phyloP scores from a whole-genome alignment of 2,329 filamentous ascomycete species.

The Cladosporium sphaerospermum region DNA sequence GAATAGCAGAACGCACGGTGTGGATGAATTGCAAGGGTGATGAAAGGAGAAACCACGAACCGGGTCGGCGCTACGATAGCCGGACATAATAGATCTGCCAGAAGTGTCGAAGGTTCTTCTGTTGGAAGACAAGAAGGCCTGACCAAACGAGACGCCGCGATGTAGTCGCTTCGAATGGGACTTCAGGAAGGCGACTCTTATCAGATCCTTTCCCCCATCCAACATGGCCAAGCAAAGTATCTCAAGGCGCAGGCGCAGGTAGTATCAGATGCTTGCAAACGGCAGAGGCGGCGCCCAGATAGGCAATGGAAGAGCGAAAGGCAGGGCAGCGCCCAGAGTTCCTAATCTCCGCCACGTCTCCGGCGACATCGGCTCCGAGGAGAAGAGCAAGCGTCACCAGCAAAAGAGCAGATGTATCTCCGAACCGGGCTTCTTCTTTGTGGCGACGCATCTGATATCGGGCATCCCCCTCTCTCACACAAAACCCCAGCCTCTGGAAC shows the following conservation, averaged over 20 bases:
- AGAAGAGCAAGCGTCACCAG: neutral
- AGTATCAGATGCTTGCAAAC: neutral
- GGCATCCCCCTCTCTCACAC: neutral
- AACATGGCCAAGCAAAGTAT: neutral
- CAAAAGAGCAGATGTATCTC: neutral
- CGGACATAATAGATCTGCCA: too few species aligned
- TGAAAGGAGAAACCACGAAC: too few species aligned
- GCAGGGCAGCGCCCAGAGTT: neutral
- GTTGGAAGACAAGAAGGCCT: too few species aligned
- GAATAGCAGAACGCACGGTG: too few species aligned
- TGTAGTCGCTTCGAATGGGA: too few species aligned
- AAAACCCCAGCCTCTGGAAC: too few species aligned
- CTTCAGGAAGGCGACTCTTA: neutral
- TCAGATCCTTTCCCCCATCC: neutral
- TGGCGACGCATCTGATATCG: neutral
- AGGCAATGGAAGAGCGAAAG: neutral
- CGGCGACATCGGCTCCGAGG: too few species aligned
- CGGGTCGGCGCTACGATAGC: too few species aligned
- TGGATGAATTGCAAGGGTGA: too few species aligned
- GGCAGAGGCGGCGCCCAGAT: neutral
- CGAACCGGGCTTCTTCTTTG: neutral
- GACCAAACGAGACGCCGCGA: too few species aligned
- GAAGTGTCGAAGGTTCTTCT: too few species aligned
- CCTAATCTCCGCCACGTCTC: too few species aligned
- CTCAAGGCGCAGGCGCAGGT: neutral